Conservation (phyloP, 2,329 filamentous ascomycete genomes). For the Paecilomyces sp. region DNA sequence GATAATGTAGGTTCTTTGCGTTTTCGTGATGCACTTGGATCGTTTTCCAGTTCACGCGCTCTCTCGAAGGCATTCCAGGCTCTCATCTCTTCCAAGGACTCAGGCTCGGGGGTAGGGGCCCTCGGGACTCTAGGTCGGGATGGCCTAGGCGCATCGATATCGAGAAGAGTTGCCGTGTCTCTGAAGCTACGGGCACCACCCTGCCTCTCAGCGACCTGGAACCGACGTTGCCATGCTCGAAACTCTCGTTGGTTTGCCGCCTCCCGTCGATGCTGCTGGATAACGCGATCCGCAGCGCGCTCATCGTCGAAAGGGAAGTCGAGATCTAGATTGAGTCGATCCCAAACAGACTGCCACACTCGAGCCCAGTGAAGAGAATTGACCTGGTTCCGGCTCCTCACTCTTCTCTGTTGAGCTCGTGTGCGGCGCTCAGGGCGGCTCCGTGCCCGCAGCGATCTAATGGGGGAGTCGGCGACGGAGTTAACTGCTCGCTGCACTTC, state of each 20-base stretch:
- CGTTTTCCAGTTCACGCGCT: conserved; percentile 61
- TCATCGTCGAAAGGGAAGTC: conserved; percentile 82
- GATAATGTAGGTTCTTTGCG: conserved; percentile 60
- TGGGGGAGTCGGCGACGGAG: conserved; percentile 29
- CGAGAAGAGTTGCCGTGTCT: conserved; percentile 56
- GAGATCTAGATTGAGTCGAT: conserved; percentile 67
- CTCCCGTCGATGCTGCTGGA: conserved; percentile 41
- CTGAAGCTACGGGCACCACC: conserved; percentile 68
- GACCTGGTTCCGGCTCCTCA: conserved; percentile 32
- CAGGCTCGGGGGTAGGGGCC: conserved; percentile 48
- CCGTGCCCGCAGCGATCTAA: conserved; percentile 18
- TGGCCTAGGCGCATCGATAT: conserved; percentile 39
- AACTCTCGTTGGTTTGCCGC: conserved; percentile 52
- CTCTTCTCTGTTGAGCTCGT: conserved; percentile 36
- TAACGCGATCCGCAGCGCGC: conserved; percentile 50
- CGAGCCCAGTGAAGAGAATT: conserved; percentile 59
- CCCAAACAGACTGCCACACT: conserved; percentile 87
- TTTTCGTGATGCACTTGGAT: conserved; percentile 40
- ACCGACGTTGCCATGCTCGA: conserved; percentile 72
- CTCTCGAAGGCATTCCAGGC: conserved; percentile 91
- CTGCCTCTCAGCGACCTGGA: conserved; percentile 73
- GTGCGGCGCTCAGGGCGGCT: conserved; percentile 44
- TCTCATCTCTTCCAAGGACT: conserved; percentile 70
- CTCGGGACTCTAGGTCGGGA: conserved; percentile 32
- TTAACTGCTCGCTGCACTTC: conserved; percentile 37